These are phyloP conservation scores for Eucalyptus sp. DNA, from an alignment of 345 rosid species.

Conservation along the genomic window DNA sequence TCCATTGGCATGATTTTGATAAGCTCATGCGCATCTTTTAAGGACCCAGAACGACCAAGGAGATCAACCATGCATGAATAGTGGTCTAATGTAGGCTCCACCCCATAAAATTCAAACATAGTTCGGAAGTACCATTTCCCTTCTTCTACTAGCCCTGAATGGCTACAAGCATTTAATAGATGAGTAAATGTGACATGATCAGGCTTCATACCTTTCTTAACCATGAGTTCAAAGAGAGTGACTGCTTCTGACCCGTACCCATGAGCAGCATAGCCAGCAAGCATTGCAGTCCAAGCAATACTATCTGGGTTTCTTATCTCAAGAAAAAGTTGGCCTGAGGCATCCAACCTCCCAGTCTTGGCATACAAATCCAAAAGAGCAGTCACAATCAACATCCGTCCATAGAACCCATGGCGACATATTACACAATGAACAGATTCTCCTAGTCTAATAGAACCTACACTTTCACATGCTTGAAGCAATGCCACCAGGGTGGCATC, in stretches of 20 bases:
- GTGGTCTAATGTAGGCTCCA: conserved; percentile 46
- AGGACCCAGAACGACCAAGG: conserved; percentile 53
- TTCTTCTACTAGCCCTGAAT: conserved; percentile 49
- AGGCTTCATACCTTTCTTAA: conserved; percentile 25
- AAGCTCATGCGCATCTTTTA: conserved; percentile 38
- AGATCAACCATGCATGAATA: conserved; percentile 78
- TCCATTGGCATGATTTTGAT: conserved; percentile 54
- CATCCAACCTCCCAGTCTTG: conserved; percentile 42
- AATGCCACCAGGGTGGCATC: conserved; percentile 39
- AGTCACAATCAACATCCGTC: conserved; percentile 18
- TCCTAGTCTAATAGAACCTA: conserved; percentile 33
- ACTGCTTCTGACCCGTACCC: conserved; percentile 56
- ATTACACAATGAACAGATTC: conserved; percentile 39
- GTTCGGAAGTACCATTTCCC: conserved; percentile 42
- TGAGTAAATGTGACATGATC: conserved; percentile 78
- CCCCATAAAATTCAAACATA: conserved; percentile 29
- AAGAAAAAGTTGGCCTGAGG: conserved; percentile 19
- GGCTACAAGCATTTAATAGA: conserved; percentile 68
- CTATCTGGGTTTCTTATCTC: conserved; percentile 42
- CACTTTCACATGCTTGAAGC: conserved; percentile 40
- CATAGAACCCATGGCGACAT: conserved; percentile 14
- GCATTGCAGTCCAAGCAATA: conserved; percentile 79
- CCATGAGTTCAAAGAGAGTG: conserved; percentile 41
- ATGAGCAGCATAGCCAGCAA: conserved; percentile 54
- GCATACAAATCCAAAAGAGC: conserved; percentile 41